phyloP scores from a whole-genome alignment of 345 rosid species.

The Cardamine resedifolia region DNA sequence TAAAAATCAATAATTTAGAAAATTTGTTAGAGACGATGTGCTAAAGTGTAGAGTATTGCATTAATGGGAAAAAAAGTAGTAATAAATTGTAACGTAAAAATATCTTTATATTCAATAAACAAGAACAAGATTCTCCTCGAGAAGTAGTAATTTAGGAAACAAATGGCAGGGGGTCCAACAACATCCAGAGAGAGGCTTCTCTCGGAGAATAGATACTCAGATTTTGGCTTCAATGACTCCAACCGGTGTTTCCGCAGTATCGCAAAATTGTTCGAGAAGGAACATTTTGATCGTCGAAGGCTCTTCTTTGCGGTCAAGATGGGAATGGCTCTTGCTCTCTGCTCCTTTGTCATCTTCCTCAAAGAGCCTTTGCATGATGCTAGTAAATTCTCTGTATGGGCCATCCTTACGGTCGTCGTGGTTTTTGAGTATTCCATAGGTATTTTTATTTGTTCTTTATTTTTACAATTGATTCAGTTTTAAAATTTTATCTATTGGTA shows the following conservation, averaged over 20 bases:
- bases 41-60: neutral
- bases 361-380: constrained; percentile 49
- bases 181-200: constrained; percentile 70
- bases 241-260: constrained; percentile 26
- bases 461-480: neutral
- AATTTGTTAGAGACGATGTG: neutral
- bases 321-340: constrained; percentile 61
- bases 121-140: neutral
- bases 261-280: constrained; percentile 54
- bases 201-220: constrained; percentile 45
- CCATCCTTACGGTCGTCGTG: constrained; percentile 74
- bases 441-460: constrained; percentile 24
- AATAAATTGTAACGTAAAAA: constrained; percentile 4
- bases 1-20: neutral
- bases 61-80: neutral
- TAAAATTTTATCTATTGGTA: too few relatives aligned
- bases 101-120: neutral
- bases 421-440: constrained; percentile 88
- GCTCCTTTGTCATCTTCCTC: constrained; percentile 58
- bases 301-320: constrained; percentile 61
- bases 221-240: constrained; percentile 44
- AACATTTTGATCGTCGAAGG: constrained; percentile 63
- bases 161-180: constrained; percentile 49
- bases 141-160: neutral
- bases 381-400: constrained; percentile 51